Base-by-base conservation (phyloP, 1,139 yeast species). In the Geotrichum siamense region DNA sequence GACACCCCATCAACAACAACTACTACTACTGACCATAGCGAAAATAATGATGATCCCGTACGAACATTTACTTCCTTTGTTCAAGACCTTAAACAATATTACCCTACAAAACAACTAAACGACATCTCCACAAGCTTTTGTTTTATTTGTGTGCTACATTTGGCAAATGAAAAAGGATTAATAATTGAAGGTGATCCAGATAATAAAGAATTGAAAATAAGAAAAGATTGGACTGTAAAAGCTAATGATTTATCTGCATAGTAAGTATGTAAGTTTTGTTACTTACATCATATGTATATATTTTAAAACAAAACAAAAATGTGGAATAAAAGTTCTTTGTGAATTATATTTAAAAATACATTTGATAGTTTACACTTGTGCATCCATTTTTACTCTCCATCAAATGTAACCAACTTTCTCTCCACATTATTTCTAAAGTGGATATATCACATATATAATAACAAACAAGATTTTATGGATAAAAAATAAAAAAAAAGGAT, bases 111-210 rank as follows among this genome's bases (percentile, higher is more conserved):
- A 37, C 67, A 67, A 35, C 53, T 63, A 53, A 54, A 61, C 12
- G 95, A 87, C 49, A 65, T 87, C 8, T 83, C 95, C 1, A 86
- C 96, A 0, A 82, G 94, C 65, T 83, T 84, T 62, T 84, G 86
- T 57, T 87, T 86, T 57, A 84, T 86, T 49, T 84, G 95, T 57
- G 65, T 85, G 50, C 66, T 86, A 31, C 96, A 87, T 64, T 70
- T 87, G 53, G 95, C 96, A 8, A 87, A 87, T 59, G 96, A 87
- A 58, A 85, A 86, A 57, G 91, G 91, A 0, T 68, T 87, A 38
- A 62, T 69, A 2, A 75, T 91, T n/a, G 65, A 71, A 15, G 72
- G 78, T 50, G 78, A 70, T 30, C 77, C 72, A 0, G 65, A 67
- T 23, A 71, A 75, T 53, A 74, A 73, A 38, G 91, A 86, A 58